Conservation (phyloP, 805 yeast species). For the Scheffersomyces spartinae region DNA sequence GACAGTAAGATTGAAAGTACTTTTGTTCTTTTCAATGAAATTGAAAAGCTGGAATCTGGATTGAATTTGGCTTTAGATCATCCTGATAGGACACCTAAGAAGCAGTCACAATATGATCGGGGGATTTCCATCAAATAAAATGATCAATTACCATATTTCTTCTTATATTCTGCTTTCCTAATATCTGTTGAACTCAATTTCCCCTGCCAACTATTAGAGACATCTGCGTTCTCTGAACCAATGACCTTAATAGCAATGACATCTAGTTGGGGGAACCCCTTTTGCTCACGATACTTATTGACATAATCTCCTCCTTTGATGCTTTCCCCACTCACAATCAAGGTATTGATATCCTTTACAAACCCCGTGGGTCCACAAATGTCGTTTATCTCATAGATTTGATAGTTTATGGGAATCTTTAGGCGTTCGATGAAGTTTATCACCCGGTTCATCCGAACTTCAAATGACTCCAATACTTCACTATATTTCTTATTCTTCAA, state of each 20-base stretch:
- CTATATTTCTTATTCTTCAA: constrained; percentile 65
- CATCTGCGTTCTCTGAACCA: constrained; percentile 54
- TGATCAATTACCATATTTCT: too few species aligned
- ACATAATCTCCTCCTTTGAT: constrained; percentile 61
- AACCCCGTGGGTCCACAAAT: constrained; percentile 91
- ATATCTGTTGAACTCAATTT: constrained; percentile 81
- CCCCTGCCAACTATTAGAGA: constrained; percentile 40
- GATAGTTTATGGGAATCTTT: constrained; percentile 34
- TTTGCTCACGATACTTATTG: constrained; percentile 49
- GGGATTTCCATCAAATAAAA: constrained; percentile 30
- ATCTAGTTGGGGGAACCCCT: constrained; percentile 40
- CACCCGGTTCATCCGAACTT: constrained; percentile 37
- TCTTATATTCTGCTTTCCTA: constrained; percentile 31
- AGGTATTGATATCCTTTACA: constrained; percentile 59
- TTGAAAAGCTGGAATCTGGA: constrained; percentile 38
- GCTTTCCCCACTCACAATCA: constrained; percentile 77
- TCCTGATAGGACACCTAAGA: constrained; percentile 61
- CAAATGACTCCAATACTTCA: constrained; percentile 51
- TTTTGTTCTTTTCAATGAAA: constrained; percentile 43
- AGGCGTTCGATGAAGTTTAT: constrained; percentile 35
- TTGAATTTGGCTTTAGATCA: constrained; percentile 81
- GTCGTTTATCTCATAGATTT: constrained; percentile 60
- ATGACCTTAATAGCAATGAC: constrained; percentile 28
- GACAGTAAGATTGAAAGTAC: constrained; percentile 48
- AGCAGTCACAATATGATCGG: constrained; percentile 24